A percentile compares a stretch with the other conserved stretches of the same genome.
Conservation (phyloP, 768 basidiomycete genomes). For the Cystofilobasidium bisporidii region DNA sequence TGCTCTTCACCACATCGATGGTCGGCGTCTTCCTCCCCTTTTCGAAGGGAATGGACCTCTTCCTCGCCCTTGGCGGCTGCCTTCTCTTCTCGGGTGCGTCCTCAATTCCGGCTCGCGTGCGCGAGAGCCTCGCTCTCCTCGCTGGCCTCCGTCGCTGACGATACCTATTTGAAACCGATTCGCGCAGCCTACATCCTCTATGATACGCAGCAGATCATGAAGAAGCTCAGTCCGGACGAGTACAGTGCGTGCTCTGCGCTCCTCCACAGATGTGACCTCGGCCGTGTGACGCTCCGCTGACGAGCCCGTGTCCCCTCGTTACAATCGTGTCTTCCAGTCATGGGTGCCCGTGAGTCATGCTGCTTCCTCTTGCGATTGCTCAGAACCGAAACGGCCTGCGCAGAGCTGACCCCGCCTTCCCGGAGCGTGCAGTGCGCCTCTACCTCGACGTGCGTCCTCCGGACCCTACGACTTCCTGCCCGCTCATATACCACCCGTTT, state of each 20-base stretch:
- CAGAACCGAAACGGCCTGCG: no score
- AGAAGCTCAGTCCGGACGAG: conserved; percentile 81
- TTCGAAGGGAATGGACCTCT: conserved; percentile 64
- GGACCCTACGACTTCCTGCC: background rate
- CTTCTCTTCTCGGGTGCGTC: conserved; percentile 23
- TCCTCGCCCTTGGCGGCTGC: conserved; percentile 42
- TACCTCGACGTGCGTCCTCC: conserved; percentile 49
- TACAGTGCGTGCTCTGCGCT: background rate
- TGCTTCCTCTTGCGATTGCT: background rate
- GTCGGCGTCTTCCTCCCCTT: conserved; percentile 83
- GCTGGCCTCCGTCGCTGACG: no score
- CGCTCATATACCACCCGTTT: no score
- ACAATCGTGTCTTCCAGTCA: conserved; percentile 47
- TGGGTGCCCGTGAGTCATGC: conserved; percentile 51
- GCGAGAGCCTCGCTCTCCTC: background rate
- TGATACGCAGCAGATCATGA: conserved; percentile 84
- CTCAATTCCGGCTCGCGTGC: background rate
- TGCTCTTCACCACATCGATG: conserved; percentile 42
- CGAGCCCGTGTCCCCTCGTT: no score
- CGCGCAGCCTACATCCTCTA: conserved; percentile 65
- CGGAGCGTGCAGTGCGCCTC: conserved; percentile 52
- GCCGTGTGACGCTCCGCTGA: no score
- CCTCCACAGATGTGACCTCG: background rate
- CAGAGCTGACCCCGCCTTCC: background rate
- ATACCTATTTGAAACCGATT: conserved; percentile 57